These are phyloP conservation scores for Claviceps spartinae DNA, from an alignment of 2,329 filamentous ascomycete species.

Conservation along the genomic window DNA sequence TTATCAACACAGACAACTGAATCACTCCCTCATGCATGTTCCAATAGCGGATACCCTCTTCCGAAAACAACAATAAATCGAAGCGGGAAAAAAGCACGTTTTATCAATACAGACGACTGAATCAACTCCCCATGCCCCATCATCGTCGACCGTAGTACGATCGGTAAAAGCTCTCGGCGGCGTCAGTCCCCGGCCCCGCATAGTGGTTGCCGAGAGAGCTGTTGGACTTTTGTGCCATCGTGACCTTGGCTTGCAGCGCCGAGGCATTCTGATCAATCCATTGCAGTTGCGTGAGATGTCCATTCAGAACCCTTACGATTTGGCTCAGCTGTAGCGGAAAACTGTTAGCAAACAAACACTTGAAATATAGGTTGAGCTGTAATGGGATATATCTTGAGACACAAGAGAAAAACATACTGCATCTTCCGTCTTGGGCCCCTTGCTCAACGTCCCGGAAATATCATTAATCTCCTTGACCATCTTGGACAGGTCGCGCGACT, in stretches of 20 bases:
- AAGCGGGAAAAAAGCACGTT: background rate
- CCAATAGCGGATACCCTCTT: background rate
- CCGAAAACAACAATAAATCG: background rate
- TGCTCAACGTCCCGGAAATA: conserved; percentile 78
- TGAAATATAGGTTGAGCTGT: conserved; percentile 5
- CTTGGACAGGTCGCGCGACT: conserved; percentile 80
- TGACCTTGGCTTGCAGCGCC: conserved; percentile 69
- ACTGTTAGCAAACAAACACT: conserved; percentile 6
- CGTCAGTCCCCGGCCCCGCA: conserved; percentile 50
- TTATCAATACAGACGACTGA: background rate
- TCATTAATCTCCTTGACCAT: conserved; percentile 99
- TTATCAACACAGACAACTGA: background rate
- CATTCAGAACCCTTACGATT: conserved; percentile 89
- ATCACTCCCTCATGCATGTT: background rate
- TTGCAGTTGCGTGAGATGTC: conserved; percentile 81
- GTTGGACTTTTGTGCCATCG: conserved; percentile 66
- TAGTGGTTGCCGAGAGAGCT: conserved; percentile 45
- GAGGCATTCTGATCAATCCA: conserved; percentile 82
- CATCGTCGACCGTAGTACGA: conserved; percentile 69
- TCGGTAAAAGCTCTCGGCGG: conserved; percentile 79
- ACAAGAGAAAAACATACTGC: conserved; percentile 45
- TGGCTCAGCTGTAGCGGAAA: conserved; percentile 58
- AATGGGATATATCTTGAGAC: background rate
- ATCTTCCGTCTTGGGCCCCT: conserved; percentile 77
- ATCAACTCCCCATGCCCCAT: conserved; percentile 8